These are phyloP conservation scores for Neonothopanus nambi DNA, from an alignment of 1,284 basidiomycete species.

Conservation along the genomic window DNA sequence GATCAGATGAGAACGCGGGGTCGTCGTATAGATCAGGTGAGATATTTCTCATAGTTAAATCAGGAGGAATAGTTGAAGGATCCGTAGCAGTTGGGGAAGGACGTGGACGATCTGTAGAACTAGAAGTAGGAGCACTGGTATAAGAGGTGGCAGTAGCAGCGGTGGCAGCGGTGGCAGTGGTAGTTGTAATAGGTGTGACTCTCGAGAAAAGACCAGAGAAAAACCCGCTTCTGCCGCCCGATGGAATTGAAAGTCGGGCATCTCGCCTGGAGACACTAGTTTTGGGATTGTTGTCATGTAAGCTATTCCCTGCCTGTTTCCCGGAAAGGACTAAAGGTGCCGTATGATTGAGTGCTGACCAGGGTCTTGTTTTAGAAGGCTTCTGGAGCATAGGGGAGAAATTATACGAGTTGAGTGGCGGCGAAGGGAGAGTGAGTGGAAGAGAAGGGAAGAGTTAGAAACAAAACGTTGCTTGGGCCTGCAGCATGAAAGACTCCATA, in stretches of 20 bases:
- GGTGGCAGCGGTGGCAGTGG: neutral
- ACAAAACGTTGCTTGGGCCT: too few relatives aligned
- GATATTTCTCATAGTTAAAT: constrained; percentile 18
- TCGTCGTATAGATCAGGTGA: constrained; percentile 38
- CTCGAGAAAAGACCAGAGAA: constrained; percentile 9
- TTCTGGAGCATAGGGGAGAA: constrained; percentile 1
- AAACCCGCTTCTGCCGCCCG: constrained; percentile 4
- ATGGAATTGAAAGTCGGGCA: neutral
- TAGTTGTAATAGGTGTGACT: too few relatives aligned
- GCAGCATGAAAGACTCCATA: too few relatives aligned
- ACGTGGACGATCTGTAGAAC: neutral
- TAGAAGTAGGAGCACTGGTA: too few relatives aligned
- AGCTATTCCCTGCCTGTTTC: neutral
- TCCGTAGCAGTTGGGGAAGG: constrained; percentile 1
- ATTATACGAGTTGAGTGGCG: neutral
- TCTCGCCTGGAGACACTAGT: neutral
- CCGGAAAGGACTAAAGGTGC: neutral
- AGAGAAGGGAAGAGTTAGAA: neutral
- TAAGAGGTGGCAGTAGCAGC: neutral
- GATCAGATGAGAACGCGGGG: constrained; percentile 59
- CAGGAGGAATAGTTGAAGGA: neutral
- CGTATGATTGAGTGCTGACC: neutral
- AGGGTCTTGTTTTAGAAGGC: constrained; percentile 5
- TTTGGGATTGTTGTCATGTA: neutral
- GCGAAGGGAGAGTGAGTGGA: neutral